Evolutionary conservation across 2,329 filamentous ascomycete species (phyloP).

Genomic region (Laburnicola sp.): DNA sequence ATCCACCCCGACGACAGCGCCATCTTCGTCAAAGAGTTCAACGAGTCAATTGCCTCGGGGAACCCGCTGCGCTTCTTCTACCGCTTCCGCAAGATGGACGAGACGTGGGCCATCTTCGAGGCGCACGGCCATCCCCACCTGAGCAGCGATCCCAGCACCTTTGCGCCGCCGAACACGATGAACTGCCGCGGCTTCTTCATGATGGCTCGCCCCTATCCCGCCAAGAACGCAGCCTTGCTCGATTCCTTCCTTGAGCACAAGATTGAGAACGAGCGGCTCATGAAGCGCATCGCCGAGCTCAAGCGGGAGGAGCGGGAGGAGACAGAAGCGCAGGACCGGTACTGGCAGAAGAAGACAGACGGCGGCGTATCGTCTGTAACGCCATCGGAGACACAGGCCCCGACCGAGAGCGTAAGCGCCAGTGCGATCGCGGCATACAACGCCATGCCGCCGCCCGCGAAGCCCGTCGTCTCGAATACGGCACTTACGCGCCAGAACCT

Average conservation of each 20-base stretch:
- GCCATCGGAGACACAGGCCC: slow-evolving; percentile 46
- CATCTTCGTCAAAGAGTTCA: slow-evolving; percentile 84
- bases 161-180: slow-evolving; percentile 60
- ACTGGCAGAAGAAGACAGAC: slow-evolving; percentile 64
- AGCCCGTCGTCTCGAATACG: slow-evolving; percentile 63
- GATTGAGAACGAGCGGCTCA: slow-evolving; percentile 88
- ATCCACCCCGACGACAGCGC: slow-evolving; percentile 84
- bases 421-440: slow-evolving; percentile 48
- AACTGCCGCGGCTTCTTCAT: slow-evolving; percentile 91
- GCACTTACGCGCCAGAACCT: slow-evolving; percentile 79
- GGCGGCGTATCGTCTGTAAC: slow-evolving; percentile 58
- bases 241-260: slow-evolving; percentile 97
- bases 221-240: slow-evolving; percentile 79
- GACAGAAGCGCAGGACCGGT: slow-evolving; percentile 63
- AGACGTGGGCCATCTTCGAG: slow-evolving; percentile 78
- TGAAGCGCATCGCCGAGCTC: slow-evolving; percentile 80
- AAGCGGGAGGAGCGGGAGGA: slow-evolving; percentile 85
- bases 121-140: slow-evolving; percentile 92
- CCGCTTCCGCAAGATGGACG: slow-evolving; percentile 75
- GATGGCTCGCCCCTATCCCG: slow-evolving; percentile 88
- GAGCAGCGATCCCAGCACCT: slow-evolving; percentile 66
- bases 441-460: slow-evolving; percentile 68
- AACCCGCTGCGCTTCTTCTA: slow-evolving; percentile 83
- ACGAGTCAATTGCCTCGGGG: slow-evolving; percentile 83
- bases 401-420: slow-evolving; percentile 36